Evolutionary conservation across 768 basidiomycete genomes (phyloP).

Genomic region (Erythrobasidium yunnanense): DNA sequence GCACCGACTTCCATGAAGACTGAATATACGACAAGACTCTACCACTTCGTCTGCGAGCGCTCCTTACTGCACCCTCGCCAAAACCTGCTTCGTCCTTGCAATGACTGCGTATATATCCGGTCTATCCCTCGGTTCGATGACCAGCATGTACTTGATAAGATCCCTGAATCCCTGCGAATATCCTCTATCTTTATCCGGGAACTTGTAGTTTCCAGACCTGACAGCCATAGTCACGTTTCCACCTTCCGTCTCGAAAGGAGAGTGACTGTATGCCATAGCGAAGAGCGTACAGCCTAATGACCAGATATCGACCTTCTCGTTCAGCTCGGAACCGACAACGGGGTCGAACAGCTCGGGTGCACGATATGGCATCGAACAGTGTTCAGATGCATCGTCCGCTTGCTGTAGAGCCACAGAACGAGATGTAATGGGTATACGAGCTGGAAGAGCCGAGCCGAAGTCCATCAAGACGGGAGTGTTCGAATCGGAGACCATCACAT

Average conservation of each 20-base stretch:
- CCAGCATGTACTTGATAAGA: conserved; percentile 74
- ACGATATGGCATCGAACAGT: conserved; percentile 96
- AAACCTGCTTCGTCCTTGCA: not conserved
- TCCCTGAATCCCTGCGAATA: conserved; percentile 74
- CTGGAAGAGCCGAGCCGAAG: conserved; percentile 82
- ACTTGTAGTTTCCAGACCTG: conserved; percentile 80
- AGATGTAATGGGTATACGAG: conserved; percentile 67
- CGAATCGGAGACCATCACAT: conserved; percentile 93
- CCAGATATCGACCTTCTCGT: conserved; percentile 74
- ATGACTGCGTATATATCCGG: conserved; percentile 73
- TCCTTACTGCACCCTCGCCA: not conserved
- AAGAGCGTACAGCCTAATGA: conserved; percentile 91
- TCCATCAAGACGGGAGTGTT: conserved; percentile 90
- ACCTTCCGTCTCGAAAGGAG: conserved; percentile 94
- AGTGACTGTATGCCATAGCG: conserved; percentile 87
- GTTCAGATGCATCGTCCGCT: conserved; percentile 95
- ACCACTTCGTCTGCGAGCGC: not conserved
- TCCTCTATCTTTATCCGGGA: conserved; percentile 57
- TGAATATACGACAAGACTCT: not conserved
- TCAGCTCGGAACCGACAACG: conserved; percentile 71
- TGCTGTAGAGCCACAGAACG: conserved; percentile 78
- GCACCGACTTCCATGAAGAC: no score
- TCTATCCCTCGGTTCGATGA: conserved; percentile 66
- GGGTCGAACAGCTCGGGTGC: conserved; percentile 97
- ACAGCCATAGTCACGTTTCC: conserved; percentile 95